phyloP scores from a whole-genome alignment of 495 filamentous ascomycete genomes.

The Penicillium atrosanguineum region DNA sequence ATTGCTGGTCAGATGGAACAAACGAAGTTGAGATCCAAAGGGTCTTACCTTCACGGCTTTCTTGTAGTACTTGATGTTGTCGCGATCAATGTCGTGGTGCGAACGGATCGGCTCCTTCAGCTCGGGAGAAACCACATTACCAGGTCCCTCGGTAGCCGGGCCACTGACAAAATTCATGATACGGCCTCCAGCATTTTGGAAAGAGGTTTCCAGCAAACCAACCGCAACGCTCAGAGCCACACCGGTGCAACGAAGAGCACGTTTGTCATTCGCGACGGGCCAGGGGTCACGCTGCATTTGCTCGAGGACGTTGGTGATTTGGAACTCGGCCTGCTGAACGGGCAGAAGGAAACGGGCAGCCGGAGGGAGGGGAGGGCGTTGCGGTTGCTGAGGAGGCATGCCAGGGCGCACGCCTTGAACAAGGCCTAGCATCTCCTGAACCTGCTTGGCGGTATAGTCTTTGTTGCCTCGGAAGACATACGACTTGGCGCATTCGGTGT shows the following conservation, averaged over 20 bases:
- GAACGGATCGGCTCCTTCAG: conserved; percentile 95
- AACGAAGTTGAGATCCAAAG: neutral
- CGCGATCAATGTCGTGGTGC: conserved; percentile 97
- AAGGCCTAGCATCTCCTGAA: conserved; percentile 96
- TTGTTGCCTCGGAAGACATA: conserved; percentile 99
- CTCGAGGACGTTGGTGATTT: conserved; percentile 95
- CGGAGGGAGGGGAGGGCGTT: conserved; percentile 75
- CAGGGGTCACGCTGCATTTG: conserved; percentile 97
- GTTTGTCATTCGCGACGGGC: conserved; percentile 93
- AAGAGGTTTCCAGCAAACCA: conserved; percentile 87
- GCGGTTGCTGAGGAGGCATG: conserved; percentile 67
- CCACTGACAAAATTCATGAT: conserved; percentile 98
- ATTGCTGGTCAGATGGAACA: conserved; percentile 2
- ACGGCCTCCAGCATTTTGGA: conserved; percentile 89
- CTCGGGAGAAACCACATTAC: conserved; percentile 96
- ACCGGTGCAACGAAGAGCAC: conserved; percentile 89
- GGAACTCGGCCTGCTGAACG: conserved; percentile 95
- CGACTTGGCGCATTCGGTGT: conserved; percentile 98
- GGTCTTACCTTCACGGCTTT: conserved; percentile 86
- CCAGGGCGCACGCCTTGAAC: conserved; percentile 69
- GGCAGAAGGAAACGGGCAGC: conserved; percentile 90
- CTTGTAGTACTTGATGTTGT: conserved; percentile 99
- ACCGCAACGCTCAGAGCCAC: conserved; percentile 94
- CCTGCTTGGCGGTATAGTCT: conserved; percentile 94
- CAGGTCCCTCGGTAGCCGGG: conserved; percentile 92